Evolutionary conservation across 192 early-diverging fungal species (phyloP).

Genomic region (Entomortierella beljakovae): DNA sequence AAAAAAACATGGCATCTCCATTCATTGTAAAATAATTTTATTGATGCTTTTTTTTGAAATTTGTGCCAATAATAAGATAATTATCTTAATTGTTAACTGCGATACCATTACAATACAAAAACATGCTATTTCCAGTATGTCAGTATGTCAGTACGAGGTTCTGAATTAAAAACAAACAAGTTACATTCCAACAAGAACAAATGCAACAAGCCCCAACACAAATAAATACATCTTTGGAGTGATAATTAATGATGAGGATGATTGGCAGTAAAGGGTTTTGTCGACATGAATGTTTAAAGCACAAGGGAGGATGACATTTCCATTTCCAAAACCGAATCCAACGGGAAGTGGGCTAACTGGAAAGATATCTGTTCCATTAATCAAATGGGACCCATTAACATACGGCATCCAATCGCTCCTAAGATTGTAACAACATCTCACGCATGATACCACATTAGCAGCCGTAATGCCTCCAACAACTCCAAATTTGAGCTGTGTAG

Average conservation of each 20-base stretch:
- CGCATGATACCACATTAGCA: constrained; percentile 3
- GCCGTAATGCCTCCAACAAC: constrained; percentile 13
- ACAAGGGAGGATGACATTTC: constrained; percentile 31
- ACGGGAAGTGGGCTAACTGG: constrained; percentile 12
- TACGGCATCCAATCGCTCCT: constrained; percentile 9
- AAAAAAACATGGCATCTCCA: no score
- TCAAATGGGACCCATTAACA: constrained; percentile 32
- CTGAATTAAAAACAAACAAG: constrained; percentile 1
- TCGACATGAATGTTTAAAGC: constrained; percentile 9
- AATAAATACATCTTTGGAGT: constrained; percentile 26
- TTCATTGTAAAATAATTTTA: no score
- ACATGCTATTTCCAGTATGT: no score
- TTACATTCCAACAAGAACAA: constrained; percentile 28
- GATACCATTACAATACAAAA: no score
- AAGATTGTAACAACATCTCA: constrained; percentile 18
- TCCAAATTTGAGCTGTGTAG: constrained; percentile 21
- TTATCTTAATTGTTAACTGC: no score
- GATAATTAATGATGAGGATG: constrained; percentile 14
- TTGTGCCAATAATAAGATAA: no score
- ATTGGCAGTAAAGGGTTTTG: constrained; percentile 26
- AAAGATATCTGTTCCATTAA: constrained; percentile 27
- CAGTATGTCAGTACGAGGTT: no score
- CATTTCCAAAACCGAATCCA: constrained; percentile 32
- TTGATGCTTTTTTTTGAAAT: no score
- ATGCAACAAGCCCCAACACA: constrained; percentile 22